A percentile compares a stretch with the other conserved stretches of the same genome.
phyloP scores from a whole-genome alignment of 768 basidiomycete genomes.

The Heimioporus sp. region DNA sequence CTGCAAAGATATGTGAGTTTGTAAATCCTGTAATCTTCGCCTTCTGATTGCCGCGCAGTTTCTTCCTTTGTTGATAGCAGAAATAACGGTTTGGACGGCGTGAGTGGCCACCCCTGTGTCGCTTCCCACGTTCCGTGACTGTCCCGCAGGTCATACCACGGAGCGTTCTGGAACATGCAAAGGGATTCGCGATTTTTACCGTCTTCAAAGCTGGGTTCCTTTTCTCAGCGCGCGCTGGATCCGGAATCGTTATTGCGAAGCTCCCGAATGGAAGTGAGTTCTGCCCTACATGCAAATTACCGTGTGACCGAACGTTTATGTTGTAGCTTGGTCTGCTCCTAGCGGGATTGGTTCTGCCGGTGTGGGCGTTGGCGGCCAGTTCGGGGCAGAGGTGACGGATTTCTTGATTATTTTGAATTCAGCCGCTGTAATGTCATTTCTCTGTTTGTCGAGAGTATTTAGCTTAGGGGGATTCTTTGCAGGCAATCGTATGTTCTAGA shows the following conservation, averaged over 20 bases:
- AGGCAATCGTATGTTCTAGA: conserved; percentile 60
- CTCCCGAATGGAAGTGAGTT: conserved; percentile 76
- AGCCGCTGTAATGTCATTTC: conserved; percentile 50
- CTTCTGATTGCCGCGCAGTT: conserved; percentile 44
- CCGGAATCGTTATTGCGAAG: conserved; percentile 85
- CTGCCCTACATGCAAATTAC: background rate
- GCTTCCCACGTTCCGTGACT: background rate
- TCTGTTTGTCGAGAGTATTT: conserved; percentile 2
- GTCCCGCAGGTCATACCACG: conserved; percentile 50
- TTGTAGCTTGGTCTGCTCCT: conserved; percentile 91
- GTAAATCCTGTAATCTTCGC: background rate
- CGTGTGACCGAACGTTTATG: conserved; percentile 32
- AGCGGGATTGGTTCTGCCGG: conserved; percentile 94
- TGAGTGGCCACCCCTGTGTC: conserved; percentile 26
- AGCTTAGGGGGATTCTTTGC: background rate
- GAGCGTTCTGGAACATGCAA: conserved; percentile 53
- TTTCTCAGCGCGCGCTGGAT: conserved; percentile 76
- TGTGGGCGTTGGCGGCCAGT: conserved; percentile 81
- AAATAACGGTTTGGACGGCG: conserved; percentile 85
- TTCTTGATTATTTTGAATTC: conserved; percentile 90
- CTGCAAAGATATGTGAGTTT: conserved; percentile 77
- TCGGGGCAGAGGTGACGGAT: conserved; percentile 86
- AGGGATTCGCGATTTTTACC: conserved; percentile 88
- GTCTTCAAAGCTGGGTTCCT: conserved; percentile 71
- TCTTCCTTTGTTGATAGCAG: conserved; percentile 77